These are phyloP conservation scores for Panaeolus cyanescens DNA, from an alignment of 768 basidiomycete species.

Conservation along the genomic window DNA sequence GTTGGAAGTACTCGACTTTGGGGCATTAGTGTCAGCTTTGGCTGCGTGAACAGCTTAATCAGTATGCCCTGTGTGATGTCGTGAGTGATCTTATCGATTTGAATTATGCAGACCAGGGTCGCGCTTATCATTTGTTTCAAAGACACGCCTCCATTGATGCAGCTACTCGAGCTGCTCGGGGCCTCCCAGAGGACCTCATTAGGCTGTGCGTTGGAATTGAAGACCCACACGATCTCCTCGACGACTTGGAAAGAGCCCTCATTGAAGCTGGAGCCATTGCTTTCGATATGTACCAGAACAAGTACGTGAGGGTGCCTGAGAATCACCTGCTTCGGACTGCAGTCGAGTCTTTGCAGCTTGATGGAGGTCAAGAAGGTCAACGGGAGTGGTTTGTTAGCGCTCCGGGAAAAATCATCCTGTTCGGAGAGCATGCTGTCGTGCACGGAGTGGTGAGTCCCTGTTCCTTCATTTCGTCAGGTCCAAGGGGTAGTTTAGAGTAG, in stretches of 20 bases:
- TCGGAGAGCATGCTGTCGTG: constrained; percentile 98
- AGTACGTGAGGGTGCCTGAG: constrained; percentile 42
- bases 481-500: not conserved
- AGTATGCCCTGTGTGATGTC: constrained; percentile 99
- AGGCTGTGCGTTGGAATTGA: constrained; percentile 98
- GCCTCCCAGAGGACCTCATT: constrained; percentile 97
- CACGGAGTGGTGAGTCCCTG: constrained; percentile 82
- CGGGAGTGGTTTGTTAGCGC: constrained; percentile 87
- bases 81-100: constrained; percentile 54
- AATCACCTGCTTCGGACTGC: constrained; percentile 52
- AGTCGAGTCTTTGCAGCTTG: constrained; percentile 65
- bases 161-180: constrained; percentile 91
- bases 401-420: constrained; percentile 96
- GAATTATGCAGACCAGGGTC: constrained; percentile 11
- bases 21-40: constrained; percentile 98
- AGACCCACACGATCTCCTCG: constrained; percentile 88
- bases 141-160: constrained; percentile 98
- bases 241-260: constrained; percentile 92
- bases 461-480: constrained; percentile 14
- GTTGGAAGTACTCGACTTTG: constrained; percentile 92
- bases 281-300: constrained; percentile 53
- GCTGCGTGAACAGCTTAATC: constrained; percentile 96
- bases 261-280: constrained; percentile 89
- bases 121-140: constrained; percentile 12
- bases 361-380: constrained; percentile 20